Percentiles rank a stretch among this genome's conserved stretches.
Evolutionary conservation across 768 basidiomycete genomes (phyloP).

Genomic region (Tricholoma hemisulphureum): DNA sequence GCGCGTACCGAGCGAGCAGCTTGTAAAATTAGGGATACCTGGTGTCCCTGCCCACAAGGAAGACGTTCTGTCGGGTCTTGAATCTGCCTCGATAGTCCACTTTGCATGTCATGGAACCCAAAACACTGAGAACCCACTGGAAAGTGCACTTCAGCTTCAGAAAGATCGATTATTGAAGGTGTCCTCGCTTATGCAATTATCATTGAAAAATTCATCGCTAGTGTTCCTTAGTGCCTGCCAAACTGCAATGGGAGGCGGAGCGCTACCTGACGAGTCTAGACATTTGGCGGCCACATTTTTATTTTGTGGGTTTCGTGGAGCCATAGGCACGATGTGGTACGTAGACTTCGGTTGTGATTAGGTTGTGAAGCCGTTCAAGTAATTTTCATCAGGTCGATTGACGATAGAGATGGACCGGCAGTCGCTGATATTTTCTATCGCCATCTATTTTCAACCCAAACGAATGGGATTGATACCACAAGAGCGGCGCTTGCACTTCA

Average conservation of each 20-base stretch:
- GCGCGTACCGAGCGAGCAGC: background rate
- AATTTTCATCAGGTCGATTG: background rate
- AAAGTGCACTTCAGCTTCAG: background rate
- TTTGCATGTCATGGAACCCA: background rate
- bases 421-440: background rate
- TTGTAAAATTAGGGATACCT: background rate
- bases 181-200: background rate
- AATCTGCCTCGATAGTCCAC: background rate
- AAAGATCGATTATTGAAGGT: background rate
- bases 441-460: background rate
- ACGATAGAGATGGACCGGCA: background rate
- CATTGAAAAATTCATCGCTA: background rate
- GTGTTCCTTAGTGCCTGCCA: background rate
- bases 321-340: background rate
- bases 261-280: background rate
- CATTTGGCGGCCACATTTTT: background rate
- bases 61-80: background rate
- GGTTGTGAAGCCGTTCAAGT: too few relatives aligned
- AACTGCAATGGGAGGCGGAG: background rate
- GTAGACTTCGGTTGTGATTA: too few relatives aligned
- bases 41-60: background rate
- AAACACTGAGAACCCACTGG: background rate
- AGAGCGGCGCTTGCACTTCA: background rate
- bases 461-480: background rate
- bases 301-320: background rate